These are phyloP conservation scores for Penicillium parvum DNA, from an alignment of 495 filamentous ascomycete species.

Conservation along the genomic window DNA sequence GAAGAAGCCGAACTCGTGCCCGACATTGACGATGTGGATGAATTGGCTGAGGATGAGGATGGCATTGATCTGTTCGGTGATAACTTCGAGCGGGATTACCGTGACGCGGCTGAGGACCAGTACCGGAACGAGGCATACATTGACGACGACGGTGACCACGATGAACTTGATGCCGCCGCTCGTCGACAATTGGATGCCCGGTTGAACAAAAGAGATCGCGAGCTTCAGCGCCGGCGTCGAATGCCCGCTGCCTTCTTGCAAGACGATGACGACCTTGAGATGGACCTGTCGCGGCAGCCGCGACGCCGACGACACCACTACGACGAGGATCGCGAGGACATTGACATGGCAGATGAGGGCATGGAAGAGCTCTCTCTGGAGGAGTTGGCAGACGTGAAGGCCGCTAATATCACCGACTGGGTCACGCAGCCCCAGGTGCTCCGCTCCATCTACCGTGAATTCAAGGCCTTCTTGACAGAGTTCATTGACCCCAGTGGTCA, in stretches of 20 bases:
- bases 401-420: conserved; percentile 90
- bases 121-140: conserved; percentile 67
- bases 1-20: conserved; percentile 68
- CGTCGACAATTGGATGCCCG: conserved; percentile 80
- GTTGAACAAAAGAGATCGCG: conserved; percentile 76
- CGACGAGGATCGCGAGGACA: conserved; percentile 87
- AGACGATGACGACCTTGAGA: conserved; percentile 80
- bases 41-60: conserved; percentile 91
- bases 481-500: conserved; percentile 82
- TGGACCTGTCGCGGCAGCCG: conserved; percentile 78
- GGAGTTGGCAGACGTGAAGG: conserved; percentile 89
- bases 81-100: conserved; percentile 84
- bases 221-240: conserved; percentile 66
- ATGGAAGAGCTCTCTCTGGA: conserved; percentile 94
- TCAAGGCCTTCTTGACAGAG: conserved; percentile 95
- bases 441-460: conserved; percentile 89
- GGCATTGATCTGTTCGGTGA: conserved; percentile 92
- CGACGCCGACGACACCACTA: conserved; percentile 78
- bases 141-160: conserved; percentile 76
- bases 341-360: conserved; percentile 83
- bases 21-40: conserved; percentile 91
- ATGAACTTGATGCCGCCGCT: conserved; percentile 61
- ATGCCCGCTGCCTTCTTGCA: conserved; percentile 82
- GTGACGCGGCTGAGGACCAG: conserved; percentile 51
- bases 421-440: conserved; percentile 85